Evolutionary conservation across 2,329 filamentous ascomycete species (phyloP).

Genomic region (Zasmidium cellare): DNA sequence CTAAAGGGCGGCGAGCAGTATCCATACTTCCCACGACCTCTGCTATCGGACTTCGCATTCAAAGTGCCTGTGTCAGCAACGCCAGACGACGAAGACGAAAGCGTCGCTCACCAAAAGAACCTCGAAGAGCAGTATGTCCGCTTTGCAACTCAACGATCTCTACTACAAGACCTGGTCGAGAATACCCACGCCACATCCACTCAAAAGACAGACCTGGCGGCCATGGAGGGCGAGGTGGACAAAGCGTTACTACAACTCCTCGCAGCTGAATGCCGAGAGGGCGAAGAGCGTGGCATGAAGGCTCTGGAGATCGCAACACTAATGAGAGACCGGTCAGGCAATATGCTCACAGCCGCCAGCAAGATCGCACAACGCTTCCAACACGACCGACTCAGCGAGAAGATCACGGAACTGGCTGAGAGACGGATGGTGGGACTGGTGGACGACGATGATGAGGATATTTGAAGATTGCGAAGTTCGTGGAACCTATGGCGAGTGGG

Average conservation of each 20-base stretch:
- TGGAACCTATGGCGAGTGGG: too few relatives aligned
- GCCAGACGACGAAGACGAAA: slow-evolving; percentile 42
- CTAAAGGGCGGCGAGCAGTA: slow-evolving; percentile 93
- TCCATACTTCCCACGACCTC: slow-evolving; percentile 85
- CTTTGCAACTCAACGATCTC: slow-evolving; percentile 67
- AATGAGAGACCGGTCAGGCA: slow-evolving; percentile 79
- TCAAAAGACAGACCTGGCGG: slow-evolving; percentile 67
- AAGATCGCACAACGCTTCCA: slow-evolving; percentile 89
- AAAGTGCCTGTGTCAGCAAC: slow-evolving; percentile 70
- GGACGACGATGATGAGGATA: slow-evolving; percentile 57
- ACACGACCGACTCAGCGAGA: slow-evolving; percentile 75
- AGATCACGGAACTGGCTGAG: slow-evolving; percentile 86
- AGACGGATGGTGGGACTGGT: slow-evolving; percentile 62
- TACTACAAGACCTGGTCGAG: slow-evolving; percentile 73
- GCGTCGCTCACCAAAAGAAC: slow-evolving; percentile 49
- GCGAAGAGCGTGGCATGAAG: slow-evolving; percentile 92
- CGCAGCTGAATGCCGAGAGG: slow-evolving; percentile 84
- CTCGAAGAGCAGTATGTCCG: slow-evolving; percentile 84
- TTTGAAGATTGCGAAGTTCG: slow-evolving; percentile 5
- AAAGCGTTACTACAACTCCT: slow-evolving; percentile 87
- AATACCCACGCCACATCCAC: slow-evolving; percentile 63
- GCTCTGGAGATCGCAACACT: slow-evolving; percentile 86
- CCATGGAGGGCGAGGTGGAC: slow-evolving; percentile 81
- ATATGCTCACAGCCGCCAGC: slow-evolving; percentile 86
- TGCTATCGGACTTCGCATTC: slow-evolving; percentile 93